These are phyloP conservation scores for Musa balbisiana DNA, from an alignment of 202 grass and related monocot species.

Conservation along the genomic window DNA sequence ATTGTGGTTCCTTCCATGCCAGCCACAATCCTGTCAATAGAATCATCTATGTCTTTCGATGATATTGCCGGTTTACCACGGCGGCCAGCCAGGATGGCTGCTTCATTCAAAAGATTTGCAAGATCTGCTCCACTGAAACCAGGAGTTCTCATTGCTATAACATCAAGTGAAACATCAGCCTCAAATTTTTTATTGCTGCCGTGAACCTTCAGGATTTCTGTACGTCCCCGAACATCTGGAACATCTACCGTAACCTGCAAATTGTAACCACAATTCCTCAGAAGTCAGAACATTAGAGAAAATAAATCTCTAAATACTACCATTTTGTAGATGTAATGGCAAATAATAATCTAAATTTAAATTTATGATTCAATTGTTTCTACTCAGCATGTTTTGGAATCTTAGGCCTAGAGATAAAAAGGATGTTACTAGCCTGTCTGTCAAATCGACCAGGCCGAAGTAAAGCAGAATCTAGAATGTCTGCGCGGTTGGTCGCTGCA, in stretches of 20 bases:
- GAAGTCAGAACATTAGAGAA: not conserved
- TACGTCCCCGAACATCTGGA: constrained; percentile 92
- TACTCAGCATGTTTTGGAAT: not conserved
- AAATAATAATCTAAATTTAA: not conserved
- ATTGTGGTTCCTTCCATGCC: constrained; percentile 99
- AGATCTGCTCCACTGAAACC: constrained; percentile 99
- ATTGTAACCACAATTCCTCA: not conserved
- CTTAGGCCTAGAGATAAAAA: not conserved
- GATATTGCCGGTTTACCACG: constrained; percentile 77
- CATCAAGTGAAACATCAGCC: constrained; percentile 85
- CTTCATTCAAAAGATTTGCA: constrained; percentile 96
- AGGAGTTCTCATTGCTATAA: constrained; percentile 97
- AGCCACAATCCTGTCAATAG: constrained; percentile 97
- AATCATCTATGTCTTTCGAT: constrained; percentile 96
- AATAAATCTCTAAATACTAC: not conserved
- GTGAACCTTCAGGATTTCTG: constrained; percentile 95
- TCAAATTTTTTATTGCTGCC: constrained; percentile 93
- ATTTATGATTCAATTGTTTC: not conserved
- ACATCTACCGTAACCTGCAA: constrained; percentile 83
- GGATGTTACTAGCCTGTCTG: constrained; percentile 9
- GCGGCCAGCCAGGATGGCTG: constrained; percentile 83
- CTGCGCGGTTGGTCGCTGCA: constrained; percentile 22
- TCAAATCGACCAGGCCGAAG: constrained; percentile 22
- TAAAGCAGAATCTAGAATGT: constrained; percentile 24
- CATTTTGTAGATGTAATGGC: no score